A percentile compares a stretch with the other conserved stretches of the same genome.
phyloP scores from a whole-genome alignment of 139 green algal genomes.

The Chlorella sp. region DNA sequence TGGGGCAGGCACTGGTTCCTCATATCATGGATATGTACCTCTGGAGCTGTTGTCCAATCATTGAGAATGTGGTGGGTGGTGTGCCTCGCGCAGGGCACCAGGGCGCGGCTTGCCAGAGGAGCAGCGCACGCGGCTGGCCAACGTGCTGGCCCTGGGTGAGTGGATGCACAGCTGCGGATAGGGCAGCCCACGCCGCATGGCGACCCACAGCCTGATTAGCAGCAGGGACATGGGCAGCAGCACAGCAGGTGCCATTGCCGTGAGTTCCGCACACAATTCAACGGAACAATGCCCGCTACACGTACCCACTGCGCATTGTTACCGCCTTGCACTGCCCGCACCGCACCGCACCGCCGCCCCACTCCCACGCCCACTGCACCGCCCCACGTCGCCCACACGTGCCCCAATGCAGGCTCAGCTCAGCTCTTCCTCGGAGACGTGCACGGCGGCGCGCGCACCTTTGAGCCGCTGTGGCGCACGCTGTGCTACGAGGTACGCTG shows the following conservation, averaged over 20 bases:
- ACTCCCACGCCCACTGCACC: background rate
- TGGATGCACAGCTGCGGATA: too few relatives aligned
- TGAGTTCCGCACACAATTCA: slow-evolving; percentile 24
- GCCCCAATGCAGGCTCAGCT: slow-evolving; percentile 14
- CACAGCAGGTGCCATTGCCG: slow-evolving; percentile 60
- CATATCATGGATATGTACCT: too few relatives aligned
- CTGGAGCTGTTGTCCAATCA: too few relatives aligned
- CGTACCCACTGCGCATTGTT: too few relatives aligned
- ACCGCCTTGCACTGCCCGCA: too few relatives aligned
- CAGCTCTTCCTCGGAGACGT: slow-evolving; percentile 81
- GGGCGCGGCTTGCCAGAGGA: slow-evolving; percentile 17
- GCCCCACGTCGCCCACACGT: background rate
- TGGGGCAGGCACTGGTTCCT: too few relatives aligned
- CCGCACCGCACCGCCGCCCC: too few relatives aligned
- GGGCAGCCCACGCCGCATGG: too few relatives aligned
- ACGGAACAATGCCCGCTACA: too few relatives aligned
- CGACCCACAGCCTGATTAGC: too few relatives aligned
- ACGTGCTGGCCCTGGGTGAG: slow-evolving; percentile 64
- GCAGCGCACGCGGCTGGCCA: slow-evolving; percentile 68
- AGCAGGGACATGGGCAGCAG: background rate
- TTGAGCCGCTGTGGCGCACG: slow-evolving; percentile 61
- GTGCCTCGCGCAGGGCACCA: background rate
- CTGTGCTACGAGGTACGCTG: slow-evolving; percentile 21
- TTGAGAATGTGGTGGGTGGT: too few relatives aligned
- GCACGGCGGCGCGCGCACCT: slow-evolving; percentile 41